Base-by-base conservation (phyloP, 768 basidiomycete species). In the Lyophyllum semitale region DNA sequence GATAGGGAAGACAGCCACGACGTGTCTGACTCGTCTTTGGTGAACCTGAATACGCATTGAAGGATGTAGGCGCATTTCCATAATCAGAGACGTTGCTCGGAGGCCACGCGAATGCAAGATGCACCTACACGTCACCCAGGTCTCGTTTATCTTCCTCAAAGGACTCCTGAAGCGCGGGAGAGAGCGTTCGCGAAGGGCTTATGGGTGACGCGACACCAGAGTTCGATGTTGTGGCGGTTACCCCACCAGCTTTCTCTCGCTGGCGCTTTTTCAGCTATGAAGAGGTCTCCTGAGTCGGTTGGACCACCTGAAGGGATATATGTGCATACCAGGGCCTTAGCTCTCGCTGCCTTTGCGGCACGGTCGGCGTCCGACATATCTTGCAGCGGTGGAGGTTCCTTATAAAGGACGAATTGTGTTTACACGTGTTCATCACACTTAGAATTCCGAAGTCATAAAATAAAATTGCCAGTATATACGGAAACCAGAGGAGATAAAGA, bases 281-380 rank as follows among this genome's bases (percentile, higher is more conserved):
- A 57, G 27, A 17, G 35, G 35, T 6, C 32, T 44, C 25, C 33
- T 51, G 18, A 51, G 63, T 45, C 43, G 33, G 38, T 40, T 54
- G 23, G 51, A 42, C 49, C 29, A 42, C 44, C 23, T 38, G 40
- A 47, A 53, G 54, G 35, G 41, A 30, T 38, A 58, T 27, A 7
- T 15, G 35, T 23, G 1, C 80, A 54, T 68, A 93, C 92, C 83
- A 94, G 66, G 46, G 89, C 91, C 70, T 89, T 91, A 52, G 89
- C 92, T 58, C 92, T 83, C 2, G 92, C 92, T 52, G 91, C 83
- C 71, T 89, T 92, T 15, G 83, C 84, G 50, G 89, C 89, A 57
- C 91, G 83, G 58, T 93, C 92, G 55, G 86, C 84, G 63, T 91
- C 91, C 23, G 85, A 78, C 84, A 79, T 83, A 25, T 56, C 49